Evolutionary conservation across 371 early-diverging fungal species (phyloP), one percentile per base, ranked within the genome.

Genomic region (Mucor racemosus): DNA sequence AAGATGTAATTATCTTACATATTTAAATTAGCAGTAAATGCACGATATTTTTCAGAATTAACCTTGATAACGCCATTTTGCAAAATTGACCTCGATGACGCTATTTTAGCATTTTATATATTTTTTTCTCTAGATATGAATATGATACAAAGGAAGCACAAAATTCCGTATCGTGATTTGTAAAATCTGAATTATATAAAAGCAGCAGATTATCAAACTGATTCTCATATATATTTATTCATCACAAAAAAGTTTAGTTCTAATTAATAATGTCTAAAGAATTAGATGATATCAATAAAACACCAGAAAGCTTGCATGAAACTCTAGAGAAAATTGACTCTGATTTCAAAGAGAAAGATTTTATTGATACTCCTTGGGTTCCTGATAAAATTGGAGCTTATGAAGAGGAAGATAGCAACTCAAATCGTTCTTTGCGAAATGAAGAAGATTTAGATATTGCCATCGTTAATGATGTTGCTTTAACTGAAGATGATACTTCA

Each of bases 401-500:
- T 61, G 53, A 38, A 19, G 26, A 61, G 17, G 50, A 50, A 35
- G 34, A 31, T 8, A 55, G 5, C 8, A 35, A 35, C 5, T 26
- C 26, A 26, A 26, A 26, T 3, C 26, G 26, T 26, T 26, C 26
- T 26, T 26, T 26, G 26, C 26, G 38, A 31, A 44, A 56, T 38
- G 39, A 61, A 39, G 56, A 68, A 26, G 74, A 71, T 1, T 34
- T 67, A 4, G 71, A 70, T 55, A 71, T 74, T 57, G 64, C 66
- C n/a, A 66, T 79, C 53, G 73, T 79, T 9, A 79, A 79, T 57
- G 77, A 76, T 39, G 42, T 79, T 3, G 61, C 77, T 5, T 33
- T 69, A 13, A 72, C 72, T 57, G 79, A 79, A 42, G 79, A 79
- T 58, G 75, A 79, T 65, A 53, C 76, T 7, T 72, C 57, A 15